These are phyloP conservation scores for Digitaria exilis DNA, from an alignment of 202 grass and related monocot species.

Conservation along the genomic window DNA sequence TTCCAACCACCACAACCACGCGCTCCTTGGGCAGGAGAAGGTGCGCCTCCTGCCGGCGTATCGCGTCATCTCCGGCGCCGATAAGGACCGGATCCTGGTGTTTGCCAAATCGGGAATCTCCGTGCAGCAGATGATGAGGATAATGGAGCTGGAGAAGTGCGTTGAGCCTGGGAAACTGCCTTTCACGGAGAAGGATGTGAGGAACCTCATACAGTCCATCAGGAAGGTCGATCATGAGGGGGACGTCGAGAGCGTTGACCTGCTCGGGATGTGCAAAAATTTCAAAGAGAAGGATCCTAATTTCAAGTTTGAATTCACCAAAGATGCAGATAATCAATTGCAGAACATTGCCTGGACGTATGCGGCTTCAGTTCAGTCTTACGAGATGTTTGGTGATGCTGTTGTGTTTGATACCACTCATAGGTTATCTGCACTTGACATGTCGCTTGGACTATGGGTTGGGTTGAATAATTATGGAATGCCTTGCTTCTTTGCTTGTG, in stretches of 20 bases:
- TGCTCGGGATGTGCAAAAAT: constrained; percentile 59
- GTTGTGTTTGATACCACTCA: constrained; percentile 64
- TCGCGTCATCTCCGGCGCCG: constrained; percentile 50
- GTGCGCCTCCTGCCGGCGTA: constrained; percentile 65
- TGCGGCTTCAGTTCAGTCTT: constrained; percentile 55
- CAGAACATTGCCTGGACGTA: constrained; percentile 74
- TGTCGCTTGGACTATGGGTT: constrained; percentile 65
- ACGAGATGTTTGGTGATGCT: constrained; percentile 71
- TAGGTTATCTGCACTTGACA: constrained; percentile 51
- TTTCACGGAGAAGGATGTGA: constrained; percentile 82
- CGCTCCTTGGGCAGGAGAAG: constrained; percentile 60
- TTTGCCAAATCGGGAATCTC: constrained; percentile 72
- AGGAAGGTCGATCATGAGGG: constrained; percentile 60
- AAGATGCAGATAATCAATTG: constrained; percentile 37
- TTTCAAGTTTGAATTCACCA: constrained; percentile 64
- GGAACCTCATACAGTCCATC: constrained; percentile 68
- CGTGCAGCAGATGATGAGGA: constrained; percentile 71
- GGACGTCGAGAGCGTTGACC: constrained; percentile 52
- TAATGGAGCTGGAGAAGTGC: constrained; percentile 77
- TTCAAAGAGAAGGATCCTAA: constrained; percentile 65
- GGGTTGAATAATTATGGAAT: constrained; percentile 76
- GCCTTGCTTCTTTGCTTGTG: constrained; percentile 55
- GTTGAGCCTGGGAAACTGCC: constrained; percentile 60
- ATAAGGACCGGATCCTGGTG: constrained; percentile 64
- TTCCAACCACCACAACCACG: constrained; percentile 70